Base-by-base conservation (phyloP, 306 rosid genomes). In the Mimosa bimucronata region DNA sequence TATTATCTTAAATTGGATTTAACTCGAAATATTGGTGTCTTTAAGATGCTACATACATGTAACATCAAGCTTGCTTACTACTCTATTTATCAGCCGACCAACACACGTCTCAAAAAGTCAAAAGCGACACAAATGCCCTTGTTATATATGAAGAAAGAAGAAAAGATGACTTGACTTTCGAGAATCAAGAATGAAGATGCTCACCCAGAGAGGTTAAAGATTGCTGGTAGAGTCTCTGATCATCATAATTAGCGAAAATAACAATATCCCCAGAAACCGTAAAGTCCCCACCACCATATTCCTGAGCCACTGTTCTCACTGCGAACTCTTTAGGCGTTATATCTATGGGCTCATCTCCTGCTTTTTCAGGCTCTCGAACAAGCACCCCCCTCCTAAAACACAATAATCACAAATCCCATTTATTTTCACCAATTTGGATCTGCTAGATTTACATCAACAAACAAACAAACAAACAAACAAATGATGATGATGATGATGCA, bases 221-320 rank as follows among this genome's bases (percentile, higher is more conserved):
- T 75, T 95, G 99, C 88, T 83, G 85, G 88, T 93, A 91, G 44
- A 96, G 86, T 41, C 99, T 90, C 81, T 96, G 99, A 75, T 96
- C 98, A 85, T 87, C 82, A 83, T 91, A 91, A 77, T 96, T 96
- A 2, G 94, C 86, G 81, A 96, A 93, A 78, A 91, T 73, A 73
- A 93, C 83, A 25, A 61, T 67, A 80, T 91, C 91, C 11, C 97
- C 98, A 2, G 88, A 86, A 74, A 93, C 92, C 4, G 85, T 79
- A 73, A 96, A 96, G 28, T 89, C 97, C 48, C 97, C 98, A 42
- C 97, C 98, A 37, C 99, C 98, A 79, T 93, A 96, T 71, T 96
- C 99, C 85, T 93, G 99, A 29, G 98, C 92, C 86, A 89, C 29
- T 15, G 90, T 90, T 80, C 99, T 89, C 69, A 96, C 99, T 65